Evolutionary conservation across 148 eudicot species (phyloP).

Genomic region (Vaccinium myrtillus): DNA sequence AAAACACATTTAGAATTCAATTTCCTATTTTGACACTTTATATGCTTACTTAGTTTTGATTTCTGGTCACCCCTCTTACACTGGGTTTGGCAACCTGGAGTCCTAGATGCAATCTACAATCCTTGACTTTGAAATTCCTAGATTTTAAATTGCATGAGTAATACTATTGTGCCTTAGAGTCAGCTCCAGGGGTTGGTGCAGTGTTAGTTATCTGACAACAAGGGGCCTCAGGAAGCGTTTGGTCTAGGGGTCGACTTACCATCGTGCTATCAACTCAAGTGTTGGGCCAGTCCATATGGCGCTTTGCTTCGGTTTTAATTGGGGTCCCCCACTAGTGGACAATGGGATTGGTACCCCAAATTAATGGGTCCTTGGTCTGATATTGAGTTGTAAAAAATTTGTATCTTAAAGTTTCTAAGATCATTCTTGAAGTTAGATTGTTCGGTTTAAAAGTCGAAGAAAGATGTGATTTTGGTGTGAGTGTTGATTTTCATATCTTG

Average conservation of each 20-base stretch:
- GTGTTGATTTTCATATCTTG: slow-evolving; percentile 11
- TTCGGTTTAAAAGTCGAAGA: not conserved
- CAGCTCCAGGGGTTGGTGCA: not conserved
- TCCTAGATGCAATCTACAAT: not conserved
- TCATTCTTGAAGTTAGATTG: not conserved
- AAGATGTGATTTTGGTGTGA: not conserved
- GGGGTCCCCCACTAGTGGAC: not conserved
- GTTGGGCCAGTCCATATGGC: not conserved
- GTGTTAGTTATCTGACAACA: not conserved
- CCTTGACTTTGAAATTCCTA: not conserved
- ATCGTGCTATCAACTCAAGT: not conserved
- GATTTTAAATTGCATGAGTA: not conserved
- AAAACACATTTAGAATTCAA: not conserved
- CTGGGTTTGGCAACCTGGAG: not conserved
- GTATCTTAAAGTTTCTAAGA: not conserved
- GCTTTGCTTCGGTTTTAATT: not conserved
- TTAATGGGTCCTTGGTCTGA: not conserved
- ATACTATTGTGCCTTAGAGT: not conserved
- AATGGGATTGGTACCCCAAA: not conserved
- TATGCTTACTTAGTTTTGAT: not conserved
- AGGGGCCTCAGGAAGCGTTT: not conserved
- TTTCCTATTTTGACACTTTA: not conserved
- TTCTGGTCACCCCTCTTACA: not conserved
- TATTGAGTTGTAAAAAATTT: not conserved
- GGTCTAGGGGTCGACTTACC: not conserved